Evolutionary conservation across 352 stramenopile genomes (phyloP), one percentile per base, ranked within the genome.

Genomic region (Achlya hypogyna): DNA sequence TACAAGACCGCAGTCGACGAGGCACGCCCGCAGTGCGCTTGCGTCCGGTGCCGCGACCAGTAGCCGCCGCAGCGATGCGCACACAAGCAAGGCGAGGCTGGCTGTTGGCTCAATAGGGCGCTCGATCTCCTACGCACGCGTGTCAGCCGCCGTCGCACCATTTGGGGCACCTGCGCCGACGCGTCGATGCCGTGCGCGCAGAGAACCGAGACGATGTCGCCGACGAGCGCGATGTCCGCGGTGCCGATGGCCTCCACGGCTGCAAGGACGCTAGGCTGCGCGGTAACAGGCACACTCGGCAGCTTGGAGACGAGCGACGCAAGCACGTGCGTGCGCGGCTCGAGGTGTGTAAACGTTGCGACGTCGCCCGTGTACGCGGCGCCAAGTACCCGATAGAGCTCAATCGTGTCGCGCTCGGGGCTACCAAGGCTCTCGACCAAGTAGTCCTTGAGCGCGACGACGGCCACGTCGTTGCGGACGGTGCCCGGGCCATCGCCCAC

Each of bases 161-260:
- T 64, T 6, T 53, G 16, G 64, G 12, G 31, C 10, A 53, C 12
- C 0, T 69, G 65, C 25, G 29, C 49, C 27, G 14, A 51, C 4
- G 27, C 53, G 3, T 87, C 78, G 51, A 89, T 73, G n/a, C 89
- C 81, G 42, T 88, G 62, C n/a, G 71, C 83, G 59, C 78, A 84
- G 1, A 93, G 53, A 9, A 89, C 76, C 0, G 77, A 80, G 16
- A 93, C 69, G 40, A 91, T 81, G 23, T 89, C 79, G 25, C 78
- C 72, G 25, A 81, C 76, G 20, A 86, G 56, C 6, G 72, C 51
- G 1, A 72, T 72, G 2, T 88, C 77, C 18, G 73, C 82, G 32
- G 76, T 82, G 52, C 81, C 89, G 10, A 89, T 79, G 42, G 90
- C 89, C 63, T 93, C 81, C n/a, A 88, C 82, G 25, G 89, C 84